Conservation (phyloP, 257 asterid species). For the Nicotiana knightiana region DNA sequence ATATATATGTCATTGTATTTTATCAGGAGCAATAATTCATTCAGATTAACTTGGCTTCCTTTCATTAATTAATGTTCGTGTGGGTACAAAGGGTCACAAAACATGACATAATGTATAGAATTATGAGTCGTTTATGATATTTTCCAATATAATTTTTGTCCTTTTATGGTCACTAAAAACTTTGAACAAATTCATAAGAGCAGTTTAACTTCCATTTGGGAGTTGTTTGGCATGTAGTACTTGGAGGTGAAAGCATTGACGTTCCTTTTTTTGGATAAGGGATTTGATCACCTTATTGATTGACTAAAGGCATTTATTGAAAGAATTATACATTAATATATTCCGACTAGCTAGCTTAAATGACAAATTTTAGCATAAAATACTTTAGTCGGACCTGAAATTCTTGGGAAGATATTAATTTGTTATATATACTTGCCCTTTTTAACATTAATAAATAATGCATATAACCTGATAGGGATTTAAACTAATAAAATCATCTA, state of each 20-base stretch:
- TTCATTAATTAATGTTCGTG: background rate
- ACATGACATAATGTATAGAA: background rate
- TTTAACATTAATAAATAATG: background rate
- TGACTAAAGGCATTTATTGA: background rate
- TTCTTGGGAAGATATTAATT: background rate
- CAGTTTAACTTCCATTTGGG: background rate
- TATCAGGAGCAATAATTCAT: background rate
- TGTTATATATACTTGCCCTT: background rate
- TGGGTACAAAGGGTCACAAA: background rate
- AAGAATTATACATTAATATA: background rate
- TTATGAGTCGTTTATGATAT: background rate
- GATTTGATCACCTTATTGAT: slow-evolving; percentile 5
- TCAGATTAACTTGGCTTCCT: background rate
- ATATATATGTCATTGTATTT: background rate
- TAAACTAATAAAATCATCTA: background rate
- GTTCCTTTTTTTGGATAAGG: background rate
- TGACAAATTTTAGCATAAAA: background rate
- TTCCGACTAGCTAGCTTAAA: background rate
- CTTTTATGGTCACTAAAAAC: background rate
- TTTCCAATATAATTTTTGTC: background rate
- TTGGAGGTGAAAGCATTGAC: background rate
- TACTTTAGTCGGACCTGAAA: background rate
- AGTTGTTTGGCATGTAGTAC: slow-evolving; percentile 3
- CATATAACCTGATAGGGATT: too few species aligned
- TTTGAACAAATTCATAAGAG: background rate